phyloP scores from a whole-genome alignment of 805 yeast species.

The Ogataea sp. region DNA sequence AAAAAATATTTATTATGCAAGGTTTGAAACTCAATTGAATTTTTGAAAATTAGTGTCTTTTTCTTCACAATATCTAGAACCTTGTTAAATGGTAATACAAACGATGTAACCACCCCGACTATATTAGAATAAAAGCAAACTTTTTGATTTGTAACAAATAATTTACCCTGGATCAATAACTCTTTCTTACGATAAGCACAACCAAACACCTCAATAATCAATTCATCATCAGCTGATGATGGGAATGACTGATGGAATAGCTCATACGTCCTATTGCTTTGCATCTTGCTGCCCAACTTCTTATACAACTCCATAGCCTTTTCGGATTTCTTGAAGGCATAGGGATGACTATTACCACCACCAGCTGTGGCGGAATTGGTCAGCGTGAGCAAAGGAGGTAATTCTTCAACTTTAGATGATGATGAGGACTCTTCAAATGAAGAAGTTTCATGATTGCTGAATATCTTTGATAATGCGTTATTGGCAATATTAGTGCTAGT shows the following conservation, averaged over 20 bases:
- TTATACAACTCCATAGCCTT: conserved; percentile 5
- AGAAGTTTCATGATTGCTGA: neutral
- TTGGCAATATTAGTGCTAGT: neutral
- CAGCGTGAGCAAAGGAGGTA: too few species aligned
- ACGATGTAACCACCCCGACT: conserved; percentile 57
- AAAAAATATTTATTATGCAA: conserved; percentile 54
- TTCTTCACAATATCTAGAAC: conserved; percentile 57
- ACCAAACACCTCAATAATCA: conserved; percentile 50
- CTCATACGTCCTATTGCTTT: conserved; percentile 44
- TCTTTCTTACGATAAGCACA: conserved; percentile 61
- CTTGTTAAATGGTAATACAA: conserved; percentile 50
- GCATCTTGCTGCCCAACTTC: conserved; percentile 21
- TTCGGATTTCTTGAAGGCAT: neutral
- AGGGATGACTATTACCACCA: too few species aligned
- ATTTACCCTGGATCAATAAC: conserved; percentile 57
- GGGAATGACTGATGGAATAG: conserved; percentile 56
- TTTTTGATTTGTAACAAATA: conserved; percentile 48
- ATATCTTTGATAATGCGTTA: neutral
- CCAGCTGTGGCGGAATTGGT: neutral
- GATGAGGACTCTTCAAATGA: neutral
- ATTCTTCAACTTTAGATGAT: too few species aligned
- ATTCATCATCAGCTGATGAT: conserved; percentile 40
- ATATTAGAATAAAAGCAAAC: conserved; percentile 61
- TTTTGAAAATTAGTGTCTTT: conserved; percentile 60
- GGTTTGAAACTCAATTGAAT: conserved; percentile 57